These are phyloP conservation scores for Rhizopogon parksii DNA, from an alignment of 1,284 basidiomycete genomes.

Conservation along the genomic window DNA sequence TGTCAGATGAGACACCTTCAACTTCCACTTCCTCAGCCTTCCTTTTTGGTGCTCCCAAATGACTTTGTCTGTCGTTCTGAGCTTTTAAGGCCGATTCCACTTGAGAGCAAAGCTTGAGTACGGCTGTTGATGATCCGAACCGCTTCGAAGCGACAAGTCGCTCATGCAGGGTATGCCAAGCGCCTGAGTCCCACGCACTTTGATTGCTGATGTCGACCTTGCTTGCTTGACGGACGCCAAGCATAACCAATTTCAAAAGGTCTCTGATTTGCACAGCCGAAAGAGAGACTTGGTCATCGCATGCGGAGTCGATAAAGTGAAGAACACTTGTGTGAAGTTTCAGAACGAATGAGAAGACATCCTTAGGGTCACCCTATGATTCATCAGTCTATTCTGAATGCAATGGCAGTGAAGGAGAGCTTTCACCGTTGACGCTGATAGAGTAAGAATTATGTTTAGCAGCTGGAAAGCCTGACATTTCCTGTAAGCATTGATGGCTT, in stretches of 20 bases:
- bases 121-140: slow-evolving; percentile 38
- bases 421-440: slow-evolving; percentile 33
- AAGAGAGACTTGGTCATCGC: slow-evolving; percentile 41
- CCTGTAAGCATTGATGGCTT: slow-evolving; percentile 70
- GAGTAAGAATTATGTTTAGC: slow-evolving; percentile 54
- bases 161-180: slow-evolving; percentile 34
- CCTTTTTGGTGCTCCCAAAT: slow-evolving; percentile 31
- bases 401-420: slow-evolving; percentile 17
- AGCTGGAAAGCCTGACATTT: slow-evolving; percentile 72
- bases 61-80: background rate
- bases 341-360: slow-evolving; percentile 47
- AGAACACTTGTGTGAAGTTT: slow-evolving; percentile 47
- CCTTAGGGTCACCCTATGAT: slow-evolving; percentile 20
- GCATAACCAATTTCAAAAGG: slow-evolving; percentile 66
- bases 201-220: slow-evolving; percentile 26
- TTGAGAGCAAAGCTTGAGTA: slow-evolving; percentile 47
- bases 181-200: slow-evolving; percentile 38
- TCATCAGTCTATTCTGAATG: slow-evolving; percentile 1
- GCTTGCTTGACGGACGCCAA: slow-evolving; percentile 57
- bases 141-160: slow-evolving; percentile 34
- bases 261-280: slow-evolving; percentile 74
- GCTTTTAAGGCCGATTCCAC: slow-evolving; percentile 20
- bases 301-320: slow-evolving; percentile 45
- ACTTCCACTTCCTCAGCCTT: slow-evolving; percentile 33
- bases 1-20: slow-evolving; percentile 30